These are phyloP conservation scores for Psilocybe mexicana DNA, from an alignment of 1,284 basidiomycete genomes.

Conservation along the genomic window DNA sequence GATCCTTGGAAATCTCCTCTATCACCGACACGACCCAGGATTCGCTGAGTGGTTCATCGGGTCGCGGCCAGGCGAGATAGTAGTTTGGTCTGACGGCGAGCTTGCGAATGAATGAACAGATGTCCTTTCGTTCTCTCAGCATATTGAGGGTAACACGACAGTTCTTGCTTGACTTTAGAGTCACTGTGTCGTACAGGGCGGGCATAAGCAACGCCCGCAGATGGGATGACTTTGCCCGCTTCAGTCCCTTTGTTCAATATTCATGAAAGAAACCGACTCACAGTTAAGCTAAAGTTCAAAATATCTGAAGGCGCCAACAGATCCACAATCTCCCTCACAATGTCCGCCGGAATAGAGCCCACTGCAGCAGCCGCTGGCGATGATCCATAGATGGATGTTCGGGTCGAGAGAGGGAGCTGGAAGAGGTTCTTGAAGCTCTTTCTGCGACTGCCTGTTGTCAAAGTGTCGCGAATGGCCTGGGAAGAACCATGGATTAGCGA, in stretches of 20 bases:
- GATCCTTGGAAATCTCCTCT: slow-evolving; percentile 28
- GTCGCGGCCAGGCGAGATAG: slow-evolving; percentile 47
- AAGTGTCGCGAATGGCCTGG: slow-evolving; percentile 14
- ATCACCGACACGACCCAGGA: slow-evolving; percentile 38
- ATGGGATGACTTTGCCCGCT: slow-evolving; percentile 30
- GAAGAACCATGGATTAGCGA: slow-evolving; percentile 14
- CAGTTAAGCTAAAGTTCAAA: slow-evolving; percentile 37
- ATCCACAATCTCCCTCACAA: slow-evolving; percentile 38
- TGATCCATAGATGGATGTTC: slow-evolving; percentile 23
- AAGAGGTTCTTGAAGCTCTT: slow-evolving; percentile 35
- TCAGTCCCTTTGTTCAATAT: slow-evolving; percentile 14
- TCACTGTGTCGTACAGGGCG: slow-evolving; percentile 41
- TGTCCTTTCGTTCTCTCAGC: slow-evolving; percentile 32
- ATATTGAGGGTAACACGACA: slow-evolving; percentile 37
- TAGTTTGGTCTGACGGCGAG: slow-evolving; percentile 48
- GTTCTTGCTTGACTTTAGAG: slow-evolving; percentile 40
- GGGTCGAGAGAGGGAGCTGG: slow-evolving; percentile 30
- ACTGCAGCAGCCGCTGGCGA: slow-evolving; percentile 22
- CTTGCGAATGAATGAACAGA: slow-evolving; percentile 39
- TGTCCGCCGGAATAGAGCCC: slow-evolving; percentile 35
- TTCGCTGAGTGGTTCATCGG: slow-evolving; percentile 39
- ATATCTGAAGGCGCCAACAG: slow-evolving; percentile 35
- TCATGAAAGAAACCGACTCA: slow-evolving; percentile 21
- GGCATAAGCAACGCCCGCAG: slow-evolving; percentile 37
- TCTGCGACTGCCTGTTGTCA: slow-evolving; percentile 27